Evolutionary conservation across 768 basidiomycete species (phyloP), one percentile per base, ranked within the genome.

Genomic region (Xerocomellus chrysenteron): DNA sequence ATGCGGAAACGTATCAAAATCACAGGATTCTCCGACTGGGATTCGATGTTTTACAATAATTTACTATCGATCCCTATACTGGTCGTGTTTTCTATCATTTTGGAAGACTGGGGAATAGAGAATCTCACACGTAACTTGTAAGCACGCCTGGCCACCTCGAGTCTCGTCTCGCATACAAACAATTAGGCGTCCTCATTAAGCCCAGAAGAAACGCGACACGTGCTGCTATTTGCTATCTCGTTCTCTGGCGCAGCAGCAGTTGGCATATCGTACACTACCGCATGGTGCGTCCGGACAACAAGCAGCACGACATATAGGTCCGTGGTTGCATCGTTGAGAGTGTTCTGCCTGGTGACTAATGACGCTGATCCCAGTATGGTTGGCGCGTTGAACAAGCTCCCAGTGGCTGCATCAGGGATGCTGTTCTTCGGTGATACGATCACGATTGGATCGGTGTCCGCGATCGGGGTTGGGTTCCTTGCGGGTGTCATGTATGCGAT

Each of bases 21-120:
- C 41, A 98, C 94, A 16, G 92, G 92, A 19, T 98, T 98, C 76
- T 87, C 94, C 47, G 96, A 99, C 67, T 97, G 94, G 95, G 96
- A 98, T 68, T 88, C 94, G 13, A 98, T 98, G 94, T 96, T 93
- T 76, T 98, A 98, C 79, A 97, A 96, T 77, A 99, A 98, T 72
- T 70, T 98, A 44, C 76, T 98, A 50, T 96, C 93, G 19, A 95
- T 98, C 64, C 97, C 97, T 5, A 86, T 98, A 39, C 77, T 99
- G 43, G 79, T 82, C 52, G 65, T 92, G 49, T 92, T 88, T 67
- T 97, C 95, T 10, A 61, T 98, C 61, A 61, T 93, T 47, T 73
- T 88, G 32, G 97, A 99, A 74, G 86, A 97, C 69, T 99, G 97
- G 97, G 82, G 87, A 36, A 75, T 77, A 10, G 87, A 82, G 46